Conservation (phyloP, 352 stramenopile genomes). For the Pythium periplocum region DNA sequence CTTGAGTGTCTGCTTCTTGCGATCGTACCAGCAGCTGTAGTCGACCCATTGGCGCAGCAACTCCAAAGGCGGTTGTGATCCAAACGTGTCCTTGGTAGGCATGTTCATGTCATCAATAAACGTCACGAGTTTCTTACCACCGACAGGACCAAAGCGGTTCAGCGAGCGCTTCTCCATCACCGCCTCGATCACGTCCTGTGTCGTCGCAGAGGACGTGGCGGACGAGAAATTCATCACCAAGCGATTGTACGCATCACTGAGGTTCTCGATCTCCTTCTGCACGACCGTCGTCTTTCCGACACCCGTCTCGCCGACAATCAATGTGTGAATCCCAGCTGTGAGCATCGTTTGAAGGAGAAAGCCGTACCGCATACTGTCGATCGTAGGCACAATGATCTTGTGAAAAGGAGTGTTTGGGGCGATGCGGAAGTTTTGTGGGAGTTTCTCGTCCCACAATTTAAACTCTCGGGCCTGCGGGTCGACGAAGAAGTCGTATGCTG, state of each 20-base stretch:
- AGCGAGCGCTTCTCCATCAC: constrained; percentile 89
- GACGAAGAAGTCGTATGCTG: constrained; percentile 92
- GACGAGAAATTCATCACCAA: constrained; percentile 90
- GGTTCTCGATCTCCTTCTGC: constrained; percentile 68
- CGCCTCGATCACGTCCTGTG: constrained; percentile 89
- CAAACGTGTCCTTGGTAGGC: constrained; percentile 87
- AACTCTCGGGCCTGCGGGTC: constrained; percentile 74
- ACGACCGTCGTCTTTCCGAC: constrained; percentile 89
- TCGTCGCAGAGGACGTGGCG: constrained; percentile 77
- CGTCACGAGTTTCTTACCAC: constrained; percentile 85
- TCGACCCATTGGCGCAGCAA: constrained; percentile 90
- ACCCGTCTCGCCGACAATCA: constrained; percentile 88
- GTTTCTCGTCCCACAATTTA: constrained; percentile 82
- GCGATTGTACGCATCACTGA: constrained; percentile 73
- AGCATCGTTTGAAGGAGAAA: constrained; percentile 82
- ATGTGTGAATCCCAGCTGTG: constrained; percentile 56
- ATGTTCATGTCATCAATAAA: constrained; percentile 94
- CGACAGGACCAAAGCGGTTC: constrained; percentile 85
- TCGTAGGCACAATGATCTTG: constrained; percentile 86
- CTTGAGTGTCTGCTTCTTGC: constrained; percentile 87
- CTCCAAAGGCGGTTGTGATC: constrained; percentile 88
- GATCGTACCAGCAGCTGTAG: constrained; percentile 91
- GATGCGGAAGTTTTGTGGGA: constrained; percentile 71
- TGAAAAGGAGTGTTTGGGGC: constrained; percentile 69
- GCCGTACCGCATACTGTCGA: constrained; percentile 80